Conservation (phyloP, 2,329 filamentous ascomycete species). For the Fusarium nodosum region DNA sequence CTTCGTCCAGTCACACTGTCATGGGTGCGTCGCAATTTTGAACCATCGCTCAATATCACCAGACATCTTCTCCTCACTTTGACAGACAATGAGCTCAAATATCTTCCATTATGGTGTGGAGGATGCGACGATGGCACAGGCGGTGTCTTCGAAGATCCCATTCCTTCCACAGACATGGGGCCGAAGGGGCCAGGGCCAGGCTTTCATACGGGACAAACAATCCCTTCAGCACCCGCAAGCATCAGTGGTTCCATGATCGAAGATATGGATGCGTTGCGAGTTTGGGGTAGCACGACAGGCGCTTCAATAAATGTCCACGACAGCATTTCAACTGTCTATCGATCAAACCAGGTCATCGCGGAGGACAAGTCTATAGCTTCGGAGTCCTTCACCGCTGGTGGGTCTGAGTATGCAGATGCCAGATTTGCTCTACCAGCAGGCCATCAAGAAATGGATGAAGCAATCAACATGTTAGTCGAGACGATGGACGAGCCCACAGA, state of each 20-base stretch:
- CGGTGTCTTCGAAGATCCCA: slow-evolving; percentile 60
- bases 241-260: slow-evolving; percentile 54
- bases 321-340: slow-evolving; percentile 56
- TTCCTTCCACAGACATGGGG: slow-evolving; percentile 61
- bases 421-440: slow-evolving; percentile 53
- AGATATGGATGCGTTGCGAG: slow-evolving; percentile 52
- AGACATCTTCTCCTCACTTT: slow-evolving; percentile 67
- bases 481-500: slow-evolving; percentile 43
- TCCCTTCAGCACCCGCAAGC: slow-evolving; percentile 54
- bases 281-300: slow-evolving; percentile 53
- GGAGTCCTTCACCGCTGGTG: slow-evolving; percentile 54
- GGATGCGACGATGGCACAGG: slow-evolving; percentile 66
- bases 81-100: slow-evolving; percentile 69
- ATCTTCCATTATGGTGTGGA: slow-evolving; percentile 75
- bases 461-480: slow-evolving; percentile 47
- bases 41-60: slow-evolving; percentile 55
- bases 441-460: slow-evolving; percentile 47
- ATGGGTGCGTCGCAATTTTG: slow-evolving; percentile 51
- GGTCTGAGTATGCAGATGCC: slow-evolving; percentile 54
- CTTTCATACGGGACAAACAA: slow-evolving; percentile 61
- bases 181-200: slow-evolving; percentile 62
- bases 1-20: slow-evolving; percentile 41
- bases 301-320: slow-evolving; percentile 58
- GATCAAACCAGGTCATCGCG: slow-evolving; percentile 51
- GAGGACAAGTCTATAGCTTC: slow-evolving; percentile 54